Base-by-base conservation (phyloP, 495 filamentous ascomycete species). In the Hypomontagnella submonticulosa region DNA sequence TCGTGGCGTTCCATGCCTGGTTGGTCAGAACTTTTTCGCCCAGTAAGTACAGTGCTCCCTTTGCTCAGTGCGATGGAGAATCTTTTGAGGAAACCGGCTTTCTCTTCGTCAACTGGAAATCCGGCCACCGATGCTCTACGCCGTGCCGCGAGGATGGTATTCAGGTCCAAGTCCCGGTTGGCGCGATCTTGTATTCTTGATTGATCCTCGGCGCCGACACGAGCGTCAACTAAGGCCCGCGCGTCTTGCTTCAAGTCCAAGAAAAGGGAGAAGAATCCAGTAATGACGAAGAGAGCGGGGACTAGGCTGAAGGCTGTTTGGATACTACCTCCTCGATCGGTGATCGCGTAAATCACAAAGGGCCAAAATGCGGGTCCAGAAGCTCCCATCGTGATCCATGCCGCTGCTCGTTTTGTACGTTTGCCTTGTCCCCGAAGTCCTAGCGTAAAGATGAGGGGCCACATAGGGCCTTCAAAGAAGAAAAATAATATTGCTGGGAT, bases 381-480 rank as follows among this genome's bases (percentile, higher is more conserved):
- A 20, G 86, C 85, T 16, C 84, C 85, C 63, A 89, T 86, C 0
- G 90, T 89, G 38, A 92, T 73, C 74, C 82, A 86, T 3, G 85
- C 88, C 1, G 87, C 85, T 9, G 86, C 89, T 13, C 84, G 80
- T 74, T 92, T 92, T 1, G 89, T 91, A 57, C 87, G 82, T 10
- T 82, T 80, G 4, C 90, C 90, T 19, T 92, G 83, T 1, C 90
- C 89, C 43, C 89, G 84, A 27, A 93, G 79, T 2, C 85, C 84
- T 1, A 92, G 80, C 2, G 86, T 81, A 75, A 89, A 90, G 52
- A 91, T 86, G 5, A 89, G 84, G 0, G 90, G 88, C 80, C 88
- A 92, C 73, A 89, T 84, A 48, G 83, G 85, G 2, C 85, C 87
- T 73, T 91, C 90, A 67, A 87, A 88, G 74, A 90, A 87, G 61